phyloP scores from a whole-genome alignment of 2,329 filamentous ascomycete species.

The Arthroderma sp. region DNA sequence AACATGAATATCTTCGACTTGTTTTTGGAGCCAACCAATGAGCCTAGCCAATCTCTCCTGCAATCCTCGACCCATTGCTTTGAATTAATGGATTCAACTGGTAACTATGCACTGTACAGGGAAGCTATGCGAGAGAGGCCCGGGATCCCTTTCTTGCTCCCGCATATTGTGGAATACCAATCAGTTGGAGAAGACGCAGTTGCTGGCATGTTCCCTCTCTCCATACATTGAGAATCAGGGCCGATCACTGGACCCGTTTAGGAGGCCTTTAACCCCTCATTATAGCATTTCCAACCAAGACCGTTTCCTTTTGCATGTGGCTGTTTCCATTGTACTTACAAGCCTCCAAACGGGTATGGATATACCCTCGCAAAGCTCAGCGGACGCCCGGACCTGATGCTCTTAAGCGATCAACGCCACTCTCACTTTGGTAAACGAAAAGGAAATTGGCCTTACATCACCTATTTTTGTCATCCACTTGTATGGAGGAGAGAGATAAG shows the following conservation, averaged over 20 bases:
- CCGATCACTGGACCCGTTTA: not conserved
- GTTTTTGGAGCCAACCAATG: not conserved
- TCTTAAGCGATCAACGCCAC: not conserved
- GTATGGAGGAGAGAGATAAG: not conserved
- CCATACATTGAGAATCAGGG: not conserved
- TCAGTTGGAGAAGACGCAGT: constrained; percentile 9
- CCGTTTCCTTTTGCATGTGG: not conserved
- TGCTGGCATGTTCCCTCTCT: constrained; percentile 12
- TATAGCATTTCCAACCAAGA: not conserved
- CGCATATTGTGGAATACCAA: constrained; percentile 26
- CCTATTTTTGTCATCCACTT: not conserved
- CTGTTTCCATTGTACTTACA: constrained; percentile 1
- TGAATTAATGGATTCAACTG: constrained; percentile 20
- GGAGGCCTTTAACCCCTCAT: not conserved
- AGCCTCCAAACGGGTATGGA: not conserved
- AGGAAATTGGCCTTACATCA: not conserved
- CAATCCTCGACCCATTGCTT: constrained; percentile 16
- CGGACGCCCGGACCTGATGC: not conserved
- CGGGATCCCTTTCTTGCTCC: constrained; percentile 30
- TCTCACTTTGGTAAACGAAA: not conserved
- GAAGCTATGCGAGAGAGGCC: constrained; percentile 23
- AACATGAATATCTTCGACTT: constrained; percentile 11
- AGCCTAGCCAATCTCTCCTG: not conserved
- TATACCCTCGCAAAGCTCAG: not conserved
- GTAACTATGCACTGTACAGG: constrained; percentile 29